Percentiles rank a stretch among this genome's conserved stretches.
Conservation (phyloP, 352 stramenopile genomes). For the Globisporangium cystogenes region DNA sequence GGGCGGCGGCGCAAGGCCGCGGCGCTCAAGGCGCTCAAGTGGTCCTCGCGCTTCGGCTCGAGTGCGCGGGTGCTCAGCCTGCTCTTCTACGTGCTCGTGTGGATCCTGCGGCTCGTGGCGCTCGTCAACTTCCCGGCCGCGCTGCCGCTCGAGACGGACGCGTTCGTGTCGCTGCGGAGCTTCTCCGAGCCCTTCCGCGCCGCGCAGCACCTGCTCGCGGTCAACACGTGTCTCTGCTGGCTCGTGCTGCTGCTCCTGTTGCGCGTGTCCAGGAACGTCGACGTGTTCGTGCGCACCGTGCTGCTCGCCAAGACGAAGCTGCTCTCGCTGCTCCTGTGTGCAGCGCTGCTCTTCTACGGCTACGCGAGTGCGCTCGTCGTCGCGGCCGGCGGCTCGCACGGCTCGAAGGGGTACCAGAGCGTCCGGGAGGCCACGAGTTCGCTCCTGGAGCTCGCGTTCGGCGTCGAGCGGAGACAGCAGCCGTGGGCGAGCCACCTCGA, state of each 20-base stretch:
- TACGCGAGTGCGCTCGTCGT: constrained; percentile 45
- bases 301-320: constrained; percentile 23
- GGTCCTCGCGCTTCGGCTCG: constrained; percentile 24
- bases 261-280: constrained; percentile 29
- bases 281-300: constrained; percentile 34
- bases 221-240: constrained; percentile 38
- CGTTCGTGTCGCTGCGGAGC: constrained; percentile 27
- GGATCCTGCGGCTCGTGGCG: constrained; percentile 33
- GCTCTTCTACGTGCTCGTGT: constrained; percentile 31
- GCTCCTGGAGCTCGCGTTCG: constrained; percentile 32
- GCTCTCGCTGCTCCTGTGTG: constrained; percentile 24
- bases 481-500: constrained; percentile 7
- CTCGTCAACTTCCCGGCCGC: constrained; percentile 27
- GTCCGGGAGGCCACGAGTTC: constrained; percentile 24
- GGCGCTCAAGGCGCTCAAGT: constrained; percentile 15
- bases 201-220: constrained; percentile 26
- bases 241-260: constrained; percentile 36
- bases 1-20: constrained; percentile 17
- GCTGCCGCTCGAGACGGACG: constrained; percentile 24
- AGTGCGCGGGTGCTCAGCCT: constrained; percentile 24
- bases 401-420: constrained; percentile 29
- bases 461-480: constrained; percentile 4
- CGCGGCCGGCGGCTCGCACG: constrained; percentile 18
- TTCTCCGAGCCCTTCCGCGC: constrained; percentile 33
- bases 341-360: constrained; percentile 30